phyloP scores from a whole-genome alignment of 2,329 filamentous ascomycete species.

The Microdochium paspali region DNA sequence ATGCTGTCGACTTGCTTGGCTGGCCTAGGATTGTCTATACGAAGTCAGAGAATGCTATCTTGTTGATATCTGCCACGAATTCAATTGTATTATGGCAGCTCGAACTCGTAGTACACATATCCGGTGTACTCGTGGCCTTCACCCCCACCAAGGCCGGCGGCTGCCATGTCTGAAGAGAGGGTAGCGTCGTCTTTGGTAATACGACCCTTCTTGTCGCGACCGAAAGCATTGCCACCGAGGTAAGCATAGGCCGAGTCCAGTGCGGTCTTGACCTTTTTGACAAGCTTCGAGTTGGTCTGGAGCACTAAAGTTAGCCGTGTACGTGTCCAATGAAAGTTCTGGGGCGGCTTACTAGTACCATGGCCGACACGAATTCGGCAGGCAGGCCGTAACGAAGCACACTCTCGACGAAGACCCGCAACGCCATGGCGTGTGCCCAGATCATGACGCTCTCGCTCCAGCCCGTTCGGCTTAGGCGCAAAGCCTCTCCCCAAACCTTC shows the following conservation, averaged over 20 bases:
- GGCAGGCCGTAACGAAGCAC: conserved; percentile 94
- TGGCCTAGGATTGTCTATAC: background rate
- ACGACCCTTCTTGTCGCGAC: conserved; percentile 85
- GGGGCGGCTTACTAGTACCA: conserved; percentile 62
- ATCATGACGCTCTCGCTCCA: conserved; percentile 96
- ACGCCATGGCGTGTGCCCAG: conserved; percentile 83
- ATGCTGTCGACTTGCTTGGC: background rate
- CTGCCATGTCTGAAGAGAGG: conserved; percentile 74
- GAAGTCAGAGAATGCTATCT: background rate
- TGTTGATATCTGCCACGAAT: background rate
- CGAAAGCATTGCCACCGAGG: conserved; percentile 88
- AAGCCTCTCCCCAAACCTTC: conserved; percentile 85
- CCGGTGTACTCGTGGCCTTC: conserved; percentile 83
- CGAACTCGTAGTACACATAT: conserved; percentile 95
- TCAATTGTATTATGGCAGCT: conserved; percentile 36
- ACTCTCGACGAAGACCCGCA: conserved; percentile 94
- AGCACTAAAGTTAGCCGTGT: conserved; percentile 1
- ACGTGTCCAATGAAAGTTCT: too few species aligned
- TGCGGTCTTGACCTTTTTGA: conserved; percentile 68
- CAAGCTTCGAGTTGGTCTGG: conserved; percentile 74
- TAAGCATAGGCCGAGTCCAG: conserved; percentile 84
- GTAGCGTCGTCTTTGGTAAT: conserved; percentile 82
- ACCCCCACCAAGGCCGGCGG: conserved; percentile 54
- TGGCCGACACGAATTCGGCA: conserved; percentile 74
- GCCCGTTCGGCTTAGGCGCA: conserved; percentile 79